phyloP scores from a whole-genome alignment of 176 grass and related monocot species.

The Rhynchospora tenuis region DNA sequence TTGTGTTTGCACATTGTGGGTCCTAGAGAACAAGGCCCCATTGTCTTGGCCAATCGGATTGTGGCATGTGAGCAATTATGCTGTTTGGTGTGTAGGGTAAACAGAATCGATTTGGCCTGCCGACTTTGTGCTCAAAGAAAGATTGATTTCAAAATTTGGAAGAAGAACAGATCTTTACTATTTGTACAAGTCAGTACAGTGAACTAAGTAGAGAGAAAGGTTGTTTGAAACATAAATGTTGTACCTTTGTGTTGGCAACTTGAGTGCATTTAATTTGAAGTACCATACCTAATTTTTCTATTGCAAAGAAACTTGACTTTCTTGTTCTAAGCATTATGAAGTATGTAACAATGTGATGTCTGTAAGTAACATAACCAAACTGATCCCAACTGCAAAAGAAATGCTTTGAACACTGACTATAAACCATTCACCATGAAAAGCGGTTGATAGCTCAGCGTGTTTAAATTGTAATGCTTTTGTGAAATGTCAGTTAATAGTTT shows the following conservation, averaged over 20 bases:
- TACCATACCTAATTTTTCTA: not conserved
- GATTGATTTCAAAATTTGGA: not conserved
- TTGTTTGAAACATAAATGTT: not conserved
- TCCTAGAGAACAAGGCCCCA: not conserved
- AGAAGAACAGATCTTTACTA: not conserved
- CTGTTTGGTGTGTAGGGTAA: not conserved
- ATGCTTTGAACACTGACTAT: not conserved
- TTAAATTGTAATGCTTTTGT: not conserved
- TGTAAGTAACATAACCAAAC: not conserved
- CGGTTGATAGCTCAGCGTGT: not conserved
- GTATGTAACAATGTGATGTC: not conserved
- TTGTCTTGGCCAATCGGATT: not conserved
- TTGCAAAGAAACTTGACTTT: not conserved
- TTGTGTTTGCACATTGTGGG: conserved; percentile 3
- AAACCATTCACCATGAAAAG: not conserved
- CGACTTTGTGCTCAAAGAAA: not conserved
- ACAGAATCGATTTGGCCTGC: not conserved
- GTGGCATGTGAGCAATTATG: not conserved
- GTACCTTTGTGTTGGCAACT: not conserved
- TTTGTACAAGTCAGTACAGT: not conserved
- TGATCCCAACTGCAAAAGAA: not conserved
- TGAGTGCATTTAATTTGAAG: conserved; percentile 1
- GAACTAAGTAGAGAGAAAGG: not conserved
- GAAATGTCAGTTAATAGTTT: not conserved
- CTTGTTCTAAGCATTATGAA: not conserved